These are phyloP conservation scores for Fusarium newnesense DNA, from an alignment of 2,329 filamentous ascomycete genomes.

Conservation along the genomic window DNA sequence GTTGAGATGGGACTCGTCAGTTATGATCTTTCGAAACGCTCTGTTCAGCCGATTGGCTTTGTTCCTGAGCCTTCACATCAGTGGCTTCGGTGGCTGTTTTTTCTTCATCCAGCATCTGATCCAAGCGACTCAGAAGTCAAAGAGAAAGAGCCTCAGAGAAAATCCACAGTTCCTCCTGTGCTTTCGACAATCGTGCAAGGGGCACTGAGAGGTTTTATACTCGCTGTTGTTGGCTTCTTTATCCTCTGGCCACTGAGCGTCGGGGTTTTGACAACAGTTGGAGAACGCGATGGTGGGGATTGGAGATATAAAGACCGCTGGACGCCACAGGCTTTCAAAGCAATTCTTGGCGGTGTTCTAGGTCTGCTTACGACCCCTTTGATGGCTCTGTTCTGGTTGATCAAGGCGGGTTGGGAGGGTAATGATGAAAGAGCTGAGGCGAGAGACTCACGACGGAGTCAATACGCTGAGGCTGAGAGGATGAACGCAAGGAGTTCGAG, in stretches of 20 bases:
- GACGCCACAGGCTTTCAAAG: slow-evolving; percentile 62
- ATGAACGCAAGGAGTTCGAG: not conserved
- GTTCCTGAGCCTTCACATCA: slow-evolving; percentile 48
- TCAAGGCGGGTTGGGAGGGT: slow-evolving; percentile 58
- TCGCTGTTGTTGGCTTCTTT: slow-evolving; percentile 52
- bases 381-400: slow-evolving; percentile 62
- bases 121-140: not conserved
- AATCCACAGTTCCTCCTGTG: not conserved
- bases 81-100: slow-evolving; percentile 53
- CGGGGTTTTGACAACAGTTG: slow-evolving; percentile 55
- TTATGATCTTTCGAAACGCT: slow-evolving; percentile 56
- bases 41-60: slow-evolving; percentile 60
- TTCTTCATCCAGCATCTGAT: slow-evolving; percentile 13
- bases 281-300: slow-evolving; percentile 52
- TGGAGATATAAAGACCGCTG: slow-evolving; percentile 56
- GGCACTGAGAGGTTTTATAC: slow-evolving; percentile 41
- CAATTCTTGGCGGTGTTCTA: slow-evolving; percentile 58
- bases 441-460: slow-evolving; percentile 6
- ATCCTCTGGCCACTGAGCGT: slow-evolving; percentile 57
- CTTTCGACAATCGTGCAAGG: slow-evolving; percentile 43
- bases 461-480: not conserved
- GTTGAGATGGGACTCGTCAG: slow-evolving; percentile 60
- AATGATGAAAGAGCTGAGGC: slow-evolving; percentile 17
- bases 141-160: not conserved
- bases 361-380: slow-evolving; percentile 59